Percentiles rank a stretch among this genome's conserved stretches.
These are phyloP conservation scores for Trypanosoma scelopori DNA, from an alignment of 208 protist species.

Conservation along the genomic window DNA sequence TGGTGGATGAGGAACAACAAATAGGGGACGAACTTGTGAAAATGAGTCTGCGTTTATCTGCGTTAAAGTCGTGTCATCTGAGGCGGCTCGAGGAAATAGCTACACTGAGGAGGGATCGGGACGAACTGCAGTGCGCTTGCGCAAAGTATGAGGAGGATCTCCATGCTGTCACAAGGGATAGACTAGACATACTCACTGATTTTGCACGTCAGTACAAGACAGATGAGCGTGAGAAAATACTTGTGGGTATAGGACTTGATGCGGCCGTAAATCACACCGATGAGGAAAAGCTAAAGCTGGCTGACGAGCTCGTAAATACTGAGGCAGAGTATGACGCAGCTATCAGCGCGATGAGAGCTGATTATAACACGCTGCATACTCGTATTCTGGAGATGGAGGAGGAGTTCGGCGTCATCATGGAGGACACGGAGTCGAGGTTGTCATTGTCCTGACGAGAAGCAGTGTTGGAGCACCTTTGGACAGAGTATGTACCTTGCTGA, in stretches of 20 bases:
- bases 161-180: conserved; percentile 42
- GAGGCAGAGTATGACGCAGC: conserved; percentile 54
- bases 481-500: not conserved
- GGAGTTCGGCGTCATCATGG: conserved; percentile 75
- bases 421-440: conserved; percentile 12
- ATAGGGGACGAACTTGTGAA: conserved; percentile 62
- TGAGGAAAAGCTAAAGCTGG: conserved; percentile 61
- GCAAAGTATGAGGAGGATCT: conserved; percentile 35
- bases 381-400: conserved; percentile 81
- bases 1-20: conserved; percentile 65
- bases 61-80: conserved; percentile 62
- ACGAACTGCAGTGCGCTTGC: conserved; percentile 34
- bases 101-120: conserved; percentile 35
- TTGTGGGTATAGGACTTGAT: conserved; percentile 56
- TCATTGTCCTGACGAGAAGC: not conserved
- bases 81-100: conserved; percentile 48
- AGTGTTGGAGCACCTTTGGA: not conserved
- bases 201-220: conserved; percentile 85
- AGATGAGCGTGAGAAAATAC: conserved; percentile 64
- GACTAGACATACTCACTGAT: conserved; percentile 83
- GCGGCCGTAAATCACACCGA: conserved; percentile 46
- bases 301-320: conserved; percentile 46
- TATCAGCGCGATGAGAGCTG: conserved; percentile 58
- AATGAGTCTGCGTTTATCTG: conserved; percentile 47
- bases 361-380: conserved; percentile 58